Evolutionary conservation across 441 rosid genomes (phyloP).

Genomic region (Capsella rubella): DNA sequence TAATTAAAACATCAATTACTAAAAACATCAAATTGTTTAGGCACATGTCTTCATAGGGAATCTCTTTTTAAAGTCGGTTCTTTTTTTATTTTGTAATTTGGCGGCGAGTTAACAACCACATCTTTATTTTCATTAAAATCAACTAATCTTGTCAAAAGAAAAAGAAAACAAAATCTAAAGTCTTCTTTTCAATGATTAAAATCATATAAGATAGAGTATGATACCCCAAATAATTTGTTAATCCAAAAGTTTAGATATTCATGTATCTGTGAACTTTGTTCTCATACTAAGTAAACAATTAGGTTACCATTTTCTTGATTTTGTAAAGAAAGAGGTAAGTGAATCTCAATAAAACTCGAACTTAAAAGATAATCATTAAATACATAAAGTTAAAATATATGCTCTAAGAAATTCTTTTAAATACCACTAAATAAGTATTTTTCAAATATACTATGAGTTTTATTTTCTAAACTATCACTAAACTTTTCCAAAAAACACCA

Average conservation of each 20-base stretch:
- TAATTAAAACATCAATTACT: not conserved
- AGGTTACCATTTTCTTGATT: no score
- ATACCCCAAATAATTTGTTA: not conserved
- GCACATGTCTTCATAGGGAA: constrained; percentile 39
- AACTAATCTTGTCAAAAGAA: constrained; percentile 12
- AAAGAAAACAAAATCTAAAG: not conserved
- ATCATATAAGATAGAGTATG: not conserved
- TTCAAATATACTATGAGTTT: no score
- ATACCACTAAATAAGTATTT: no score
- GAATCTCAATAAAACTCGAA: no score
- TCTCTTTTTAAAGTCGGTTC: constrained; percentile 39
- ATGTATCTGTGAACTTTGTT: not conserved
- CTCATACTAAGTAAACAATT: no score
- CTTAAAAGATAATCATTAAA: no score
- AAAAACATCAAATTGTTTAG: constrained; percentile 22
- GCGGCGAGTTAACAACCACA: constrained; percentile 39
- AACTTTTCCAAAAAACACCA: no score
- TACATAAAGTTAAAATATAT: no score
- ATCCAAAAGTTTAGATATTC: not conserved
- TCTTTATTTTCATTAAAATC: constrained; percentile 10
- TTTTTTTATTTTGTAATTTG: constrained; percentile 33
- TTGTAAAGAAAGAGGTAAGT: no score
- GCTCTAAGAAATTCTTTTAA: no score
- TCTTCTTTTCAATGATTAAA: constrained; percentile 11
- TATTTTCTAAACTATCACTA: no score